phyloP scores from a whole-genome alignment of 2,329 filamentous ascomycete species.

The Lasiodiplodia hormozganensis region DNA sequence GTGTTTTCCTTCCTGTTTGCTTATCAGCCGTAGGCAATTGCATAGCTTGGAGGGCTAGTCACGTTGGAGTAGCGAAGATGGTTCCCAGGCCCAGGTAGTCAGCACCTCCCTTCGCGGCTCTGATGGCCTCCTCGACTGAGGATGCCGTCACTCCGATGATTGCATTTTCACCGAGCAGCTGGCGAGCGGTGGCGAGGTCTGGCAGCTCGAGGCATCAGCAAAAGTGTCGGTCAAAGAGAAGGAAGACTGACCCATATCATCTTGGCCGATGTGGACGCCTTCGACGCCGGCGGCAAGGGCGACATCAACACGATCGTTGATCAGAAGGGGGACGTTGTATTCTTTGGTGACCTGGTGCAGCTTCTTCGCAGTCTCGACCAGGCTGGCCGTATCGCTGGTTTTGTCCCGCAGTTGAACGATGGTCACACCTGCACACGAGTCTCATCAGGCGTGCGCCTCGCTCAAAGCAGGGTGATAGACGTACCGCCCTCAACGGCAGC shows the following conservation, averaged over 20 bases:
- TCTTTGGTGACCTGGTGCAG: conserved; percentile 74
- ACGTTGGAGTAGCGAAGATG: conserved; percentile 84
- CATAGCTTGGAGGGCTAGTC: background rate
- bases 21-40: background rate
- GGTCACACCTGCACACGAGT: conserved; percentile 65
- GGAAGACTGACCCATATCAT: conserved; percentile 74
- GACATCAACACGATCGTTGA: conserved; percentile 93
- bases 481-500: conserved; percentile 75
- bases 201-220: conserved; percentile 19
- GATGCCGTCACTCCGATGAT: conserved; percentile 92
- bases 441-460: background rate
- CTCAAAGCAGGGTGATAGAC: conserved; percentile 30
- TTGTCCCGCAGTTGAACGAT: conserved; percentile 94
- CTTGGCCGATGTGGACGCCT: conserved; percentile 93
- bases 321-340: conserved; percentile 78
- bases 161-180: conserved; percentile 74
- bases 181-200: conserved; percentile 71
- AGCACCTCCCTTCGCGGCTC: conserved; percentile 76
- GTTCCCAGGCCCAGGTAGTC: conserved; percentile 93
- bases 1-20: conserved; percentile 79
- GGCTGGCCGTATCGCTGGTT: conserved; percentile 72
- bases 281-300: conserved; percentile 85
- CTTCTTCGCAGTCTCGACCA: conserved; percentile 73
- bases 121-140: conserved; percentile 73
- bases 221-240: background rate